Percentiles rank a stretch among this genome's conserved stretches.
These are phyloP conservation scores for Magnusiomyces tetraspermus DNA, from an alignment of 1,139 yeast genomes.

Conservation along the genomic window DNA sequence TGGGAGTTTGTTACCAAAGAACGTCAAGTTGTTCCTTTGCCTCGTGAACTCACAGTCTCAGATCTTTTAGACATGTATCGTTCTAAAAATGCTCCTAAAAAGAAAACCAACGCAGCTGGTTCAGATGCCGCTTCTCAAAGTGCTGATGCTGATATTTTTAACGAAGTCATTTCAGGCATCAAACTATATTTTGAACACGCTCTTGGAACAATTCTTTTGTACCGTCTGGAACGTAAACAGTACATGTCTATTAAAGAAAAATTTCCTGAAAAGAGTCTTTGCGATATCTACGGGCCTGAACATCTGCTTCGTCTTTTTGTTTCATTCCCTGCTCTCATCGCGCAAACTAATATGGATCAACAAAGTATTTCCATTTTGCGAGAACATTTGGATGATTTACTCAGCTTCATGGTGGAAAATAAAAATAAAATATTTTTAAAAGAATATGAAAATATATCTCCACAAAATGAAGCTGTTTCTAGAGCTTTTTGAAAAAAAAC, in stretches of 20 bases:
- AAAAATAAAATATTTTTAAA: constrained; percentile 41
- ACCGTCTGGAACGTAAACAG: constrained; percentile 79
- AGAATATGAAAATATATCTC: constrained; percentile 47
- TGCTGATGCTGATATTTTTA: constrained; percentile 44
- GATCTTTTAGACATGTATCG: constrained; percentile 44
- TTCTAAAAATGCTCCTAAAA: not conserved
- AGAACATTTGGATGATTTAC: constrained; percentile 45
- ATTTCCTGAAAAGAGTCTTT: constrained; percentile 32
- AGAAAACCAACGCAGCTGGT: constrained; percentile 16
- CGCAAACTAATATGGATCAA: constrained; percentile 73
- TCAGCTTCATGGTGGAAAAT: constrained; percentile 41
- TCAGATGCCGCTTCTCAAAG: not conserved
- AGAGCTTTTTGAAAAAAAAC: constrained; percentile 16
- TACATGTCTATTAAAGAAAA: constrained; percentile 47
- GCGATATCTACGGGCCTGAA: constrained; percentile 61
- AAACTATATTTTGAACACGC: constrained; percentile 69
- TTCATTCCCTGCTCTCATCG: constrained; percentile 68
- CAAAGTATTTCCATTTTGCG: constrained; percentile 53
- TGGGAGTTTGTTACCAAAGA: constrained; percentile 88
- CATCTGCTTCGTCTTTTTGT: constrained; percentile 68
- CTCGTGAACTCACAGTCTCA: constrained; percentile 45
- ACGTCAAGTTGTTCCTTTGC: constrained; percentile 55
- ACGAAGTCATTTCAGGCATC: constrained; percentile 63
- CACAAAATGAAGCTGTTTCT: constrained; percentile 48
- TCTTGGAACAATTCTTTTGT: constrained; percentile 62